Percentiles rank a stretch among this genome's conserved stretches.
These are phyloP conservation scores for Talaromyces atroroseus DNA, from an alignment of 2,329 filamentous ascomycete genomes.

Conservation along the genomic window DNA sequence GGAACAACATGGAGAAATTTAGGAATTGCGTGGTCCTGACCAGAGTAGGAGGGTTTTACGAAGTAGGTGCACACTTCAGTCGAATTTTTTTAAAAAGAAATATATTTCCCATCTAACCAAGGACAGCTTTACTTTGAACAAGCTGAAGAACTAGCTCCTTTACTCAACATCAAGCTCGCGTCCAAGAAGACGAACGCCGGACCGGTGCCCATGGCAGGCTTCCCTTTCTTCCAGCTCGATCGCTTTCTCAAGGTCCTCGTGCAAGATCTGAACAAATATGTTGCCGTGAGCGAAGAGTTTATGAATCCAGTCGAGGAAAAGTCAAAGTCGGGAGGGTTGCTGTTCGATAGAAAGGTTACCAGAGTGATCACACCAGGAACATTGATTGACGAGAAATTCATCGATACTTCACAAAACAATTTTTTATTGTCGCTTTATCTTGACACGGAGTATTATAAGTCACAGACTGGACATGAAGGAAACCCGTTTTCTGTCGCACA, in stretches of 20 bases:
- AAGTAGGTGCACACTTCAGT: slow-evolving; percentile 42
- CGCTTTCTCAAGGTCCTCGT: slow-evolving; percentile 89
- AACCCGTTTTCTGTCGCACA: slow-evolving; percentile 21
- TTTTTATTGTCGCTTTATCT: slow-evolving; percentile 79
- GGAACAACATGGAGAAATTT: slow-evolving; percentile 85
- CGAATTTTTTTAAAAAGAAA: no score
- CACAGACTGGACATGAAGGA: slow-evolving; percentile 19
- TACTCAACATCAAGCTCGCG: slow-evolving; percentile 82
- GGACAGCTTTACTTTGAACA: slow-evolving; percentile 84
- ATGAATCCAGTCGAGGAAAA: slow-evolving; percentile 65
- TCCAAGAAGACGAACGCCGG: slow-evolving; percentile 73
- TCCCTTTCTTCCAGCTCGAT: slow-evolving; percentile 88
- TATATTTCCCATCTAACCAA: slow-evolving; percentile 3
- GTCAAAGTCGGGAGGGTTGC: slow-evolving; percentile 67
- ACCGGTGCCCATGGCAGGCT: slow-evolving; percentile 86
- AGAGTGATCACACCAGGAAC: slow-evolving; percentile 92
- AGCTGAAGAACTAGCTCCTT: slow-evolving; percentile 78
- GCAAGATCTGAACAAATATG: slow-evolving; percentile 81
- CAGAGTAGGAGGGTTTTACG: slow-evolving; percentile 91
- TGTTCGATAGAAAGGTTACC: slow-evolving; percentile 79
- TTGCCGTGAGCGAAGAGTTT: slow-evolving; percentile 92
- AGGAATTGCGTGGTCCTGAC: slow-evolving; percentile 87
- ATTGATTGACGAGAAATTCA: slow-evolving; percentile 94
- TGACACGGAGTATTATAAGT: slow-evolving; percentile 24
- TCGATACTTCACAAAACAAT: slow-evolving; percentile 90